Base-by-base conservation (phyloP, 1,139 yeast genomes). In the Blastobotrys proliferans region DNA sequence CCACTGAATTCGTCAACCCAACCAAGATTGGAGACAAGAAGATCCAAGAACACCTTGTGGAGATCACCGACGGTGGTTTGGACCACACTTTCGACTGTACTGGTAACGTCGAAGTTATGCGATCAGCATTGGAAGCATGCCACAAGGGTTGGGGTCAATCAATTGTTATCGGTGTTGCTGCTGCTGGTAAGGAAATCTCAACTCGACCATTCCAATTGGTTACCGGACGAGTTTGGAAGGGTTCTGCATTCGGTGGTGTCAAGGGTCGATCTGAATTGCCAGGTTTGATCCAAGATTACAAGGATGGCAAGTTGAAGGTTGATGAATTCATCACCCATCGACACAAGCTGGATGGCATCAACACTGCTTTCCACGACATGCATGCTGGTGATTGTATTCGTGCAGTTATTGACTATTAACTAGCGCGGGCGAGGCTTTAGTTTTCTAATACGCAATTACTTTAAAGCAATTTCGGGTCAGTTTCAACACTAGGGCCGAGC, bases 81-180 rank as follows among this genome's bases (percentile, higher is more conserved):
- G 98, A 92, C 62, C 87, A 66, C 70, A 90, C 97, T 30, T 92
- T 92, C 62, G 98, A 94, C 71, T 90, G 97, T 74, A 92, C 98
- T 44, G 98, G 98, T 71, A 94, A 92, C 63, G 92, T 83, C 49
- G 68, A 77, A 37, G 98, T 92, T 43, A 92, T 92, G 98, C 81
- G 97, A 71, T 73, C 79, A 60, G 98, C 98, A 17, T 76, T 92
- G 55, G 97, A 92, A 72, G 87, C 96, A 28, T 87, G 96, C 66
- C 97, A 92, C 74, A 90, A 90, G 72, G 98, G 98, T 53, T 94
- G 98, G 97, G 98, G 98, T 67, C 79, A 82, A 60, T 87, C 96
- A 20, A 75, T 92, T 57, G 74, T 92, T 60, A 92, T 92, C 63
- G 98, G 98, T 63, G 98, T 94, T 56, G 98, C 98, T 37, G 95